A percentile compares a stretch with the other conserved stretches of the same genome.
Evolutionary conservation across 441 rosid species (phyloP).

Genomic region (Erysimum pusillum): DNA sequence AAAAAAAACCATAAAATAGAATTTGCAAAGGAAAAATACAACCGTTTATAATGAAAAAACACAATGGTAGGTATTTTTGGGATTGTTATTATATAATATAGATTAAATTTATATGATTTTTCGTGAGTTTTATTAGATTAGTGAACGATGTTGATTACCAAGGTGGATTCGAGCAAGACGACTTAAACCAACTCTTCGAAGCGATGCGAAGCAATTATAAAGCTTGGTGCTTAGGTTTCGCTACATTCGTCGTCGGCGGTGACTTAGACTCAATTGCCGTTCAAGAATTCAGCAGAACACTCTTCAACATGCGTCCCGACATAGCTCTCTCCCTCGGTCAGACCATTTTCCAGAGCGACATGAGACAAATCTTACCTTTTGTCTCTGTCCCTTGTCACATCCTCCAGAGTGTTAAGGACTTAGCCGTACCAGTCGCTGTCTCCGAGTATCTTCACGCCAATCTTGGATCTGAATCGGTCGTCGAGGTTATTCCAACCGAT

Average conservation of each 20-base stretch:
- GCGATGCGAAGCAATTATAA: constrained; percentile 83
- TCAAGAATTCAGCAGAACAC: constrained; percentile 92
- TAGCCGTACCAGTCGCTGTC: constrained; percentile 85
- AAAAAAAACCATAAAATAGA: too few relatives aligned
- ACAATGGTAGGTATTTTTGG: too few relatives aligned
- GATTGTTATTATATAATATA: too few relatives aligned
- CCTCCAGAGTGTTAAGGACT: constrained; percentile 79
- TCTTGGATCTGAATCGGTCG: constrained; percentile 74
- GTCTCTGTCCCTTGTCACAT: constrained; percentile 88
- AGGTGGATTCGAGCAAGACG: constrained; percentile 91
- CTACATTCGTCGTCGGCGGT: constrained; percentile 85
- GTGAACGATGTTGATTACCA: constrained; percentile 79
- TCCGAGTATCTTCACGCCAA: constrained; percentile 79
- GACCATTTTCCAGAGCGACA: constrained; percentile 81
- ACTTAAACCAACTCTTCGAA: constrained; percentile 76
- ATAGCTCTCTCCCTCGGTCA: constrained; percentile 79
- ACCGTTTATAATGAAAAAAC: too few relatives aligned
- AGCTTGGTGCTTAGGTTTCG: constrained; percentile 91
- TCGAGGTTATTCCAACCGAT: constrained; percentile 82
- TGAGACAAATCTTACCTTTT: constrained; percentile 62
- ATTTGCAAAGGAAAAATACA: too few relatives aligned
- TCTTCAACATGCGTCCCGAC: constrained; percentile 97
- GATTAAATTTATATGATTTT: background rate
- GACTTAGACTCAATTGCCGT: constrained; percentile 90
- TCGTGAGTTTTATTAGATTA: constrained; percentile 48